These are phyloP conservation scores for Ormosia semicastrata DNA, from an alignment of 306 rosid genomes.

Conservation along the genomic window DNA sequence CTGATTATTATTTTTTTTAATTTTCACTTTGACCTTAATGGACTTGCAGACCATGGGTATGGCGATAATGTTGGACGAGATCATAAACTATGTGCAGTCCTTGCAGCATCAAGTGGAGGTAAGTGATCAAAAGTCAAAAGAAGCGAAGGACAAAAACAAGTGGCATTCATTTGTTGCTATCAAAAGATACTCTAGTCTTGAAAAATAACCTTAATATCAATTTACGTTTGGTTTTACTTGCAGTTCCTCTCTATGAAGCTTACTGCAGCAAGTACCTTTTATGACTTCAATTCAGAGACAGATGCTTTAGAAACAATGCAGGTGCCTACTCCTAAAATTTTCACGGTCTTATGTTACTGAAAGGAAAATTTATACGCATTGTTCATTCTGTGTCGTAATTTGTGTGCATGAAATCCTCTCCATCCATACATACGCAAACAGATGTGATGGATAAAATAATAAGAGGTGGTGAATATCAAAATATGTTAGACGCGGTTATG, in stretches of 20 bases:
- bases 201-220: background rate
- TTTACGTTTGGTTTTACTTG: constrained; percentile 19
- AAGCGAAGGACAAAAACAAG: background rate
- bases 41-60: constrained; percentile 84
- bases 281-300: constrained; percentile 73
- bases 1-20: background rate
- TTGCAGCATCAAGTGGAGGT: constrained; percentile 93
- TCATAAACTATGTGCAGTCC: constrained; percentile 92
- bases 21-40: background rate
- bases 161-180: background rate
- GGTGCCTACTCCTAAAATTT: constrained; percentile 32
- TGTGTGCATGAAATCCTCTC: background rate
- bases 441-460: background rate
- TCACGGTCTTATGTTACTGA: background rate
- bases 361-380: background rate
- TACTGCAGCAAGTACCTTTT: constrained; percentile 64
- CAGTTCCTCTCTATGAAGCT: constrained; percentile 93
- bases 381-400: background rate
- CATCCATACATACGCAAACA: background rate
- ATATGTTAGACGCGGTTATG: background rate
- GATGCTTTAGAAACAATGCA: constrained; percentile 59
- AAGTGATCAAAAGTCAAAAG: constrained; percentile 2
- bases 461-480: background rate
- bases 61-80: constrained; percentile 94
- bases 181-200: background rate